Base-by-base conservation (phyloP, 768 basidiomycete species). In the Pluteus cervinus region DNA sequence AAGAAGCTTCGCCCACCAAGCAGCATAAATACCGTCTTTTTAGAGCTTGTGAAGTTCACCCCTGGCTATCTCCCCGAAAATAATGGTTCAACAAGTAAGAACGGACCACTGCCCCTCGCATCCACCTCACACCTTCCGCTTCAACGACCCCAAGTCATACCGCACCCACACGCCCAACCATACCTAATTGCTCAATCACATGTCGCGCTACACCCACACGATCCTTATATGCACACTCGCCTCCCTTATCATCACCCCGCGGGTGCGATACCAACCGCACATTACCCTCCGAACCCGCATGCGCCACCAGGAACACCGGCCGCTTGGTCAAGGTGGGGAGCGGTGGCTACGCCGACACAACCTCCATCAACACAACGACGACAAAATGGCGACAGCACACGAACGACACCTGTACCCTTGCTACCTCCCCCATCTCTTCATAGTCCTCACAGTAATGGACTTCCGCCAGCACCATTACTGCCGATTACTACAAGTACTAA, bases 1-100 rank as follows among this genome's bases (percentile, higher is more conserved):
- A 80, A 74, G 63, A 76, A 76, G 47, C 59, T 87, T 53, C 65
- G 71, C 4, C 71, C 69, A 1, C 83, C 86, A 0, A 74, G 73
- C 42, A 74, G 68, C 4, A n/a, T n/a, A n/a, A 75, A 71, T 41
- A 86, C 85, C 1, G 49, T 88, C 4, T 84, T 86, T 50, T 77
- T 88, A 6, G 85, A 89, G 33, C 75, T 89, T 11, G 68, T 85
- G 36, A 62, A 69, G 20, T 79, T 76, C 49, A 63, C 65, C n/a
- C 74, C 76, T 20, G 77, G 75, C 1, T 67, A 69, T 36, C 65
- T 68, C n/a, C n/a, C n/a, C n/a, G n/a, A 39, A 16, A 74, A 76
- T 33, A 63, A 58, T 7, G 38, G 24, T 15, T 16, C 49, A 17
- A 43, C 53, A 46, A 41, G 53, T 40, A 29, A 41, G 36, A 50